Conservation (phyloP, 1,284 basidiomycete genomes). For the Pseudozyma thailandica region DNA sequence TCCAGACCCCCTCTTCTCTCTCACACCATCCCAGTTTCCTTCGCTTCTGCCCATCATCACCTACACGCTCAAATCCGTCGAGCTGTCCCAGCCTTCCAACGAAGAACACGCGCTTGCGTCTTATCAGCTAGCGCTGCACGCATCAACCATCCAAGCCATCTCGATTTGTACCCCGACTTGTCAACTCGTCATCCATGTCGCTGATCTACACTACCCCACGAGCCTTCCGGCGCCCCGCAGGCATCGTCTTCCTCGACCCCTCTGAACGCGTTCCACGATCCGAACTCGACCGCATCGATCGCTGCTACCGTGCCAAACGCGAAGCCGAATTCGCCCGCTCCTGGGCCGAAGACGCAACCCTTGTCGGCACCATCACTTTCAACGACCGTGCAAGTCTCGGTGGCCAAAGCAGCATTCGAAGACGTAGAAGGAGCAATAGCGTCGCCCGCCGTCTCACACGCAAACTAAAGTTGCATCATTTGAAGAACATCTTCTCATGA, state of each 20-base stretch:
- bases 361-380: conserved; percentile 47
- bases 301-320: conserved; percentile 51
- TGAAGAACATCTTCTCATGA: conserved; percentile 31
- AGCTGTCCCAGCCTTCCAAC: too few relatives aligned
- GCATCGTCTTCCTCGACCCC: conserved; percentile 54
- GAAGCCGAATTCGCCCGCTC: conserved; percentile 49
- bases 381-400: conserved; percentile 27
- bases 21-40: too few relatives aligned
- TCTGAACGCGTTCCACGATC: conserved; percentile 52
- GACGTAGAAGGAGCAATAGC: conserved; percentile 20
- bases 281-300: conserved; percentile 58
- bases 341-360: conserved; percentile 60
- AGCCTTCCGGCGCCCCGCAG: conserved; percentile 47
- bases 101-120: too few relatives aligned
- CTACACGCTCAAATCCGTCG: too few relatives aligned
- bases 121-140: too few relatives aligned
- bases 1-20: too few relatives aligned
- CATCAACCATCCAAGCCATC: background rate
- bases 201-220: conserved; percentile 29
- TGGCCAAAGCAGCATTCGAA: conserved; percentile 28
- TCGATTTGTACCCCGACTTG: background rate
- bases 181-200: too few relatives aligned
- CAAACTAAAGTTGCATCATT: conserved; percentile 13
- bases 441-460: conserved; percentile 12
- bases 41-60: too few relatives aligned